These are phyloP conservation scores for Tetrahymena thermophila DNA, from an alignment of 73 alveolate genomes.

Conservation along the genomic window DNA sequence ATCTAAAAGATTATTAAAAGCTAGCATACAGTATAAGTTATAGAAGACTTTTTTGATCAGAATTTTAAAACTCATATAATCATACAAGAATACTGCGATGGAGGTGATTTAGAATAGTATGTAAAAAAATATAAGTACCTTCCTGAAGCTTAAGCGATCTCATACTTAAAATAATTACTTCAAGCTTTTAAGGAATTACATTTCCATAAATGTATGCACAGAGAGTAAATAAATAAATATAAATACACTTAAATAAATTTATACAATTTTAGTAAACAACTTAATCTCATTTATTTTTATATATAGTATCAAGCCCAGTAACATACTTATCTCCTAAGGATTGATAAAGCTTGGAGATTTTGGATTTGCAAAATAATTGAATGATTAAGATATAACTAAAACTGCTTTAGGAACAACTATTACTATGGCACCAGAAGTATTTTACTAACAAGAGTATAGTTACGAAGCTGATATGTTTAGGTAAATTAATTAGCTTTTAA, in stretches of 20 bases:
- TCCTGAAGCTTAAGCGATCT: neutral
- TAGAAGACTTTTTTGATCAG: neutral
- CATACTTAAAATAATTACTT: neutral
- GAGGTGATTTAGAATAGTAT: neutral
- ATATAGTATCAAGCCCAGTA: neutral
- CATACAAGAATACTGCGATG: neutral
- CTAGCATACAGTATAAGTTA: neutral
- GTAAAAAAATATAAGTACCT: neutral
- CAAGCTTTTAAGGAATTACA: neutral
- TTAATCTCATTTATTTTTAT: too few species aligned
- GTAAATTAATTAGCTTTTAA: neutral
- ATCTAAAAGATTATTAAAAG: neutral
- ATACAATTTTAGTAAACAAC: neutral
- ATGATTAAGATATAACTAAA: neutral
- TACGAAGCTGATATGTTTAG: neutral
- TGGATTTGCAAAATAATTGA: neutral
- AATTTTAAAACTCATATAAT: neutral
- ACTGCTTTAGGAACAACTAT: neutral
- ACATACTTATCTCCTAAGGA: neutral
- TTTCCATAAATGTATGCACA: neutral
- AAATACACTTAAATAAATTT: neutral
- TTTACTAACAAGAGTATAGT: neutral
- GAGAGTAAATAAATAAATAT: neutral
- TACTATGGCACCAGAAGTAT: neutral
- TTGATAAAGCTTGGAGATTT: neutral